These are phyloP conservation scores for Fonsecaea nubica DNA, from an alignment of 2,329 filamentous ascomycete genomes.

Conservation along the genomic window DNA sequence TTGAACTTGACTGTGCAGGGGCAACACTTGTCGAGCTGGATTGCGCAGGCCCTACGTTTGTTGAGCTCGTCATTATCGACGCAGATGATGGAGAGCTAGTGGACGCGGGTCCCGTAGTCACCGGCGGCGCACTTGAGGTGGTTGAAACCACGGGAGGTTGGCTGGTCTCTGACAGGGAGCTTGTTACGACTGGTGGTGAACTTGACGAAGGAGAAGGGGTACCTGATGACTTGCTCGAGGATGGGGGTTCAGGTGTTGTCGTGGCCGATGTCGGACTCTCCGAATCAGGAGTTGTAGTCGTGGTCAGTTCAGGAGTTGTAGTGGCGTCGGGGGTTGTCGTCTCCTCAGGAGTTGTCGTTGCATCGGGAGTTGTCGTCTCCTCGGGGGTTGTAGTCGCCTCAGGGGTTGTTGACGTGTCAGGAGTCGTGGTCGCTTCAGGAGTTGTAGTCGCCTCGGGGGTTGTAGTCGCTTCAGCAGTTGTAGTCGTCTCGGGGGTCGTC, in stretches of 20 bases:
- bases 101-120: neutral
- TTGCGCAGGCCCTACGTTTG: neutral
- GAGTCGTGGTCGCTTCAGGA: conserved; percentile 14
- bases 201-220: conserved; percentile 12
- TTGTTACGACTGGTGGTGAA: neutral
- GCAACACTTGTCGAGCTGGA: conserved; percentile 4
- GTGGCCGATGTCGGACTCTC: neutral
- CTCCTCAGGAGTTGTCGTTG: conserved; percentile 6
- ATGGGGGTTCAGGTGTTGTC: conserved; percentile 10
- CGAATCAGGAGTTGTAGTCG: conserved; percentile 3
- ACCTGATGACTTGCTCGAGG: conserved; percentile 10
- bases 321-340: conserved; percentile 5
- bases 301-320: conserved; percentile 5
- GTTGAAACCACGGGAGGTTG: neutral
- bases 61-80: conserved; percentile 19
- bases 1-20: neutral
- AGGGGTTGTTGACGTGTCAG: neutral
- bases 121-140: conserved; percentile 1
- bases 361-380: conserved; percentile 1
- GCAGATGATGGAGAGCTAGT: neutral
- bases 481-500: conserved; percentile 8
- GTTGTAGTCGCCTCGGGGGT: conserved; percentile 8
- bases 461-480: conserved; percentile 1
- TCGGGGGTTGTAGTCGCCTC: conserved; percentile 14
- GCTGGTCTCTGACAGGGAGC: neutral